Conservation (phyloP, 2,329 filamentous ascomycete genomes). For the Periconia sp. region DNA sequence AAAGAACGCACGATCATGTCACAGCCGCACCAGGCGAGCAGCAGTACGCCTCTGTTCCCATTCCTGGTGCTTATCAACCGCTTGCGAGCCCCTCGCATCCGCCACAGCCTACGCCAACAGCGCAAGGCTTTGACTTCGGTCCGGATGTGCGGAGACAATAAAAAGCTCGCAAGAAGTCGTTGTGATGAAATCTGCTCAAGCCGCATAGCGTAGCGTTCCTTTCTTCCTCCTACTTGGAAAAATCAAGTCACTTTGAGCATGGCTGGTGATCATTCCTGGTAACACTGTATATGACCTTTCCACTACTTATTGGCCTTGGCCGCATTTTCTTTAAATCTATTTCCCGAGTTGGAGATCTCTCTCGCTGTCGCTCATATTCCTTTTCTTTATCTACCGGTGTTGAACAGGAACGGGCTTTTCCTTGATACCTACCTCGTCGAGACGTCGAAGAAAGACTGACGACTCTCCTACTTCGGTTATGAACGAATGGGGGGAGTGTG, state of each 20-base stretch:
- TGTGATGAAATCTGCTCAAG: constrained; percentile 12
- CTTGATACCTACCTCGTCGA: constrained; percentile 18
- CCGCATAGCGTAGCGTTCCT: constrained; percentile 17
- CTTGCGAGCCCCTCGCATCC: constrained; percentile 52
- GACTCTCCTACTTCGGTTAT: constrained; percentile 4
- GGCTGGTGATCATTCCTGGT: constrained; percentile 26
- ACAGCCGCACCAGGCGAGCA: constrained; percentile 79
- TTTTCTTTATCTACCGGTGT: too few species aligned
- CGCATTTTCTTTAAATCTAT: constrained; percentile 5
- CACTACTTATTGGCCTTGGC: constrained; percentile 12
- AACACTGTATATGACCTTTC: constrained; percentile 29
- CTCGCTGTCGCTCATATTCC: constrained; percentile 5
- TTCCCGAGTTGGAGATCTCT: constrained; percentile 6
- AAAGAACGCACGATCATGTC: constrained; percentile 67
- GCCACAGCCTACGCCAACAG: constrained; percentile 30
- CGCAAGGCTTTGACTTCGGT: constrained; percentile 47
- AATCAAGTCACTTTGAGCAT: constrained; percentile 16
- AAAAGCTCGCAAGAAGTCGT: constrained; percentile 13
- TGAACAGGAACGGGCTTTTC: too few species aligned
- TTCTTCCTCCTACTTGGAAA: constrained; percentile 19
- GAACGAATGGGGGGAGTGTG: neutral
- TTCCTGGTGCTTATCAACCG: constrained; percentile 79
- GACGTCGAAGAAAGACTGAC: neutral
- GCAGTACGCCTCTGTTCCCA: constrained; percentile 84
- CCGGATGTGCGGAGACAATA: constrained; percentile 30